These are phyloP conservation scores for Porpolomopsis calyptriformis DNA, from an alignment of 768 basidiomycete species.

Conservation along the genomic window DNA sequence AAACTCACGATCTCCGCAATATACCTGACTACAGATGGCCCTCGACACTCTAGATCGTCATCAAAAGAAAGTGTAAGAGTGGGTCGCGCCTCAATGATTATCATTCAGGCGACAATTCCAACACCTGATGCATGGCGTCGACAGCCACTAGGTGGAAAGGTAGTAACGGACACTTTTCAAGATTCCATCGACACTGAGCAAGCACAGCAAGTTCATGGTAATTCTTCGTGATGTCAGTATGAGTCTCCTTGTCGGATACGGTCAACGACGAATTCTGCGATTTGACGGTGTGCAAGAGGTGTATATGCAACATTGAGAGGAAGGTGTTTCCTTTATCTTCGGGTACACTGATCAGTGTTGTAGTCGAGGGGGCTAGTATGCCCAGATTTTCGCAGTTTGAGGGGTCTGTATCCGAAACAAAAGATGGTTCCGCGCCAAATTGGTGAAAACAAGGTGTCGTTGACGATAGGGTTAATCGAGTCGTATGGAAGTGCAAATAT, in stretches of 20 bases:
- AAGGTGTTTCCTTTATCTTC: constrained; percentile 30
- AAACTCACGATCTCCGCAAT: too few relatives aligned
- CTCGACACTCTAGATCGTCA: too few relatives aligned
- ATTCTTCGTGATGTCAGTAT: constrained; percentile 52
- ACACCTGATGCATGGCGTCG: constrained; percentile 44
- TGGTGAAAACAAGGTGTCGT: constrained; percentile 19
- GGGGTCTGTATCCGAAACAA: constrained; percentile 21
- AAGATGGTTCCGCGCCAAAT: constrained; percentile 25
- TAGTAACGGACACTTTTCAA: constrained; percentile 40
- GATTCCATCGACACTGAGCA: constrained; percentile 36
- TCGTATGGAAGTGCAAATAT: constrained; percentile 37
- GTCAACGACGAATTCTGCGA: constrained; percentile 21
- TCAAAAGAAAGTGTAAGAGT: too few relatives aligned
- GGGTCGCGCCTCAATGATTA: constrained; percentile 7
- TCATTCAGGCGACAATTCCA: constrained; percentile 13
- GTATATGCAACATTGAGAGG: constrained; percentile 47
- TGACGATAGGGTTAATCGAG: constrained; percentile 30
- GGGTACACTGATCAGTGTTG: constrained; percentile 50
- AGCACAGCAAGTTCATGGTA: constrained; percentile 64
- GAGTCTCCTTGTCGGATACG: constrained; percentile 22
- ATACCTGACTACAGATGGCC: too few relatives aligned
- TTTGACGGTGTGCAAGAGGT: constrained; percentile 44
- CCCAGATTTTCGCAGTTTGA: constrained; percentile 19
- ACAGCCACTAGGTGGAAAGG: constrained; percentile 71
- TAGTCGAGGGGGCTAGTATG: constrained; percentile 46